These are phyloP conservation scores for Lachancea meyersii DNA, from an alignment of 805 yeast genomes.

Conservation along the genomic window DNA sequence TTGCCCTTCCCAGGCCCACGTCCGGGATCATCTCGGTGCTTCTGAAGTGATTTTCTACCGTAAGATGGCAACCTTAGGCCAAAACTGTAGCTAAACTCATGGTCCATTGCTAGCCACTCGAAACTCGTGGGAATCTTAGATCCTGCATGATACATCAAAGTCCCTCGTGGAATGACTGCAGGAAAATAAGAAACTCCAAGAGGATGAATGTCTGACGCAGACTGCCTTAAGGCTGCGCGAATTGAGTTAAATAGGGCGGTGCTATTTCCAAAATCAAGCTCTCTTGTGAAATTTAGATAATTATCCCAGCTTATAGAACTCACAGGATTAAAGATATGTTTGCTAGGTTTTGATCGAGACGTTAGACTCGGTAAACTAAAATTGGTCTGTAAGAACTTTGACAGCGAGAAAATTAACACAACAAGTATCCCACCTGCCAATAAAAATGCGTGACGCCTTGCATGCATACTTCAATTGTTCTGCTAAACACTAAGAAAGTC, in stretches of 20 bases:
- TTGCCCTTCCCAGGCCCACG: no score
- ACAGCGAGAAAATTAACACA: no score
- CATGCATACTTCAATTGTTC: no score
- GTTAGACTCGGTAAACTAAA: no score
- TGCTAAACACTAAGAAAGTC: no score
- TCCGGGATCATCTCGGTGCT: neutral
- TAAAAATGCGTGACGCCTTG: no score
- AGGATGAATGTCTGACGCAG: conserved; percentile 47
- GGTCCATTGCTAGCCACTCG: conserved; percentile 64
- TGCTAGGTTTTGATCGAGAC: no score
- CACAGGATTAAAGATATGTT: neutral
- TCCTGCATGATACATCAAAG: conserved; percentile 51
- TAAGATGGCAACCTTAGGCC: conserved; percentile 24
- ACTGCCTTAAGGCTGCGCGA: conserved; percentile 46
- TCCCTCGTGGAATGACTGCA: conserved; percentile 54
- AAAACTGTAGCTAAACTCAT: conserved; percentile 52
- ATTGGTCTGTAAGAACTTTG: no score
- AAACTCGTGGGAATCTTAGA: conserved; percentile 38
- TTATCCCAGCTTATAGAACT: conserved; percentile 17
- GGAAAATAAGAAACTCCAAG: conserved; percentile 54
- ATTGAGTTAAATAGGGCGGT: conserved; percentile 51
- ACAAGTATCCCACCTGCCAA: no score
- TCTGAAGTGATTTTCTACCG: conserved; percentile 18
- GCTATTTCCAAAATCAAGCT: conserved; percentile 44
- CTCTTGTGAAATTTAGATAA: conserved; percentile 20